phyloP scores from a whole-genome alignment of 306 rosid genomes.

The Trifolium subterraneum region DNA sequence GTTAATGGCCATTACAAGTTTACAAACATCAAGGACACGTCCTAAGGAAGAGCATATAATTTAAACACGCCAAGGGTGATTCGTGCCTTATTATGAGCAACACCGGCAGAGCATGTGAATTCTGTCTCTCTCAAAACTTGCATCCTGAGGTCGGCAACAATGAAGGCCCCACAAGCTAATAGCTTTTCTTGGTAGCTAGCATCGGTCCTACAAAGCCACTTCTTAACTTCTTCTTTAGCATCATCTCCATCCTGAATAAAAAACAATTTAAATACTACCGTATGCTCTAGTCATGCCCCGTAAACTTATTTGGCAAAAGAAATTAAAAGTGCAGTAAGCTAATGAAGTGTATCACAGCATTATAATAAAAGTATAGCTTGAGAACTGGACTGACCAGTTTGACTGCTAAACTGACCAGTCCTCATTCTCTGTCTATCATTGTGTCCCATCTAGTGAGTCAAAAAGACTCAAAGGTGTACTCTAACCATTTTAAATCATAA shows the following conservation, averaged over 20 bases:
- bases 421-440: conserved; percentile 25
- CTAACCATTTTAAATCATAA: background rate
- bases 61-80: conserved; percentile 19
- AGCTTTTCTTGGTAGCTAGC: conserved; percentile 81
- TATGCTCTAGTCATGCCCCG: conserved; percentile 19
- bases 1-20: conserved; percentile 11
- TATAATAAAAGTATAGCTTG: conserved; percentile 8
- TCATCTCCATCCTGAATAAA: conserved; percentile 64
- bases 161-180: conserved; percentile 89
- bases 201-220: conserved; percentile 70
- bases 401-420: background rate
- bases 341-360: conserved; percentile 11
- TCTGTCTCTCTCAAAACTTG: conserved; percentile 87
- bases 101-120: conserved; percentile 96
- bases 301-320: conserved; percentile 33
- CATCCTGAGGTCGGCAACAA: conserved; percentile 89
- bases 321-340: conserved; percentile 14
- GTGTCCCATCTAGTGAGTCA: conserved; percentile 17
- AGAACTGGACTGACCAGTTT: conserved; percentile 20
- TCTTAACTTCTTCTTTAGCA: conserved; percentile 63
- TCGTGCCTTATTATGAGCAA: conserved; percentile 94
- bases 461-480: conserved; percentile 14
- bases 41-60: conserved; percentile 18
- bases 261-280: conserved; percentile 45
- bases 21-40: conserved; percentile 5